Base-by-base conservation (phyloP, 805 yeast species). In the Isabelozyma rhagii region DNA sequence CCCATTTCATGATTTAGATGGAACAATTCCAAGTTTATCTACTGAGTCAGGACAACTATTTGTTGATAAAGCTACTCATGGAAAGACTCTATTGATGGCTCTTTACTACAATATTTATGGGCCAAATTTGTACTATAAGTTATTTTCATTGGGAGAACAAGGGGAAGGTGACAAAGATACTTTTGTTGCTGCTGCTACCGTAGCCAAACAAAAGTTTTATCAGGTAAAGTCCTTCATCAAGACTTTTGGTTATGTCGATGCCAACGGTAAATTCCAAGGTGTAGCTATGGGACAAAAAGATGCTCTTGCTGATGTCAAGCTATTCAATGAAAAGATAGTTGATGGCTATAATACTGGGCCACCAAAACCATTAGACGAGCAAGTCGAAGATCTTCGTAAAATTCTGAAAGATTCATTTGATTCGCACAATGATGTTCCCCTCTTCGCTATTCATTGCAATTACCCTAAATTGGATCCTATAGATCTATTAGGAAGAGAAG, bases 21-120 rank as follows among this genome's bases (percentile, higher is more conserved):
- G 89, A 3, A 74, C 91, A 0, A 75, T 87, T 41, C 87, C 90
- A 8, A 87, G 85, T 56, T 77, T 81, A 49, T 80, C 90, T 0
- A 76, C 88, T 3, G 91, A 85, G 66, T 79, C 87, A 1, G 92
- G 91, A 3, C 88, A 85, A 60, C 59, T 86, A 48, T 59, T 83
- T 47, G 73, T 85, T 44, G 78, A 81, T 57, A 85, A 84, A 63
- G 68, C 66, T 38, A 71, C 76, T 1, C 91, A 86, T 60, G 79
- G 80, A 44, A 69, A 71, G 56, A 78, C 86, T 3, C 66, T 86
- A 46, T 67, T 85, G 52, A 68, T 86, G 45, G 77, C 89, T 0
- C 63, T 83, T 39, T 86, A 84, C 64, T 86, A 86, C 65, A 85
- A 85, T 57, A 69, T 81, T 47, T 80, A 76, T 60, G 90, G 90